Conservation (phyloP, 305 asterid genomes). For the Fraxinus baroniana region DNA sequence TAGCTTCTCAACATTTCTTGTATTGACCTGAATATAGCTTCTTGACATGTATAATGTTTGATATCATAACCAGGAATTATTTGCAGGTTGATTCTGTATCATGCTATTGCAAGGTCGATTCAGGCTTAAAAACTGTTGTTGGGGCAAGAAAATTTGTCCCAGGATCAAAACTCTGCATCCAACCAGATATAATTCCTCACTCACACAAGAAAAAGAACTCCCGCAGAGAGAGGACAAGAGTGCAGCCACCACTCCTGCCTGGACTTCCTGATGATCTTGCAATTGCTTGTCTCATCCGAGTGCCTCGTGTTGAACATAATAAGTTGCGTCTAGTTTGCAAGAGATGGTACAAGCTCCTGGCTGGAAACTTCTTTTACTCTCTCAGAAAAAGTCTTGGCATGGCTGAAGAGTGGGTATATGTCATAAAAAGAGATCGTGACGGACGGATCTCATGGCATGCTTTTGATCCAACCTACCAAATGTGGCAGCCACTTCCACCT, state of each 20-base stretch:
- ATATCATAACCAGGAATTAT: slow-evolving; percentile 13
- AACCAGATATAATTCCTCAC: slow-evolving; percentile 81
- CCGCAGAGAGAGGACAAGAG: slow-evolving; percentile 75
- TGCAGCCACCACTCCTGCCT: slow-evolving; percentile 93
- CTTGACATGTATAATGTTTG: not conserved
- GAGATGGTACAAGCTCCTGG: slow-evolving; percentile 85
- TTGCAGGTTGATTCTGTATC: slow-evolving; percentile 96
- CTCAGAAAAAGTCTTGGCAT: slow-evolving; percentile 85
- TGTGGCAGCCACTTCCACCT: slow-evolving; percentile 98
- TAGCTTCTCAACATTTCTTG: no score
- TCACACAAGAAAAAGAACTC: slow-evolving; percentile 75
- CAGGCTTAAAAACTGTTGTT: slow-evolving; percentile 85
- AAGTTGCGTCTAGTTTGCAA: slow-evolving; percentile 96
- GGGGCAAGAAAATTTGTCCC: slow-evolving; percentile 95
- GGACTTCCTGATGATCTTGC: slow-evolving; percentile 98
- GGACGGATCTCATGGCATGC: slow-evolving; percentile 97
- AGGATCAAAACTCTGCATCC: slow-evolving; percentile 90
- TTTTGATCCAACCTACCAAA: slow-evolving; percentile 81
- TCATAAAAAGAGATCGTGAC: slow-evolving; percentile 81
- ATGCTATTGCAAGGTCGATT: slow-evolving; percentile 95
- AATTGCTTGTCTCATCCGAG: slow-evolving; percentile 90
- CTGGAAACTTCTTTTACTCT: slow-evolving; percentile 90
- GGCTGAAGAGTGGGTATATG: slow-evolving; percentile 98
- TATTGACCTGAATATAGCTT: not conserved
- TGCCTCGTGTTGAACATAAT: slow-evolving; percentile 90